Conservation (phyloP, 2,329 filamentous ascomycete species). For the Phialophora expanda region DNA sequence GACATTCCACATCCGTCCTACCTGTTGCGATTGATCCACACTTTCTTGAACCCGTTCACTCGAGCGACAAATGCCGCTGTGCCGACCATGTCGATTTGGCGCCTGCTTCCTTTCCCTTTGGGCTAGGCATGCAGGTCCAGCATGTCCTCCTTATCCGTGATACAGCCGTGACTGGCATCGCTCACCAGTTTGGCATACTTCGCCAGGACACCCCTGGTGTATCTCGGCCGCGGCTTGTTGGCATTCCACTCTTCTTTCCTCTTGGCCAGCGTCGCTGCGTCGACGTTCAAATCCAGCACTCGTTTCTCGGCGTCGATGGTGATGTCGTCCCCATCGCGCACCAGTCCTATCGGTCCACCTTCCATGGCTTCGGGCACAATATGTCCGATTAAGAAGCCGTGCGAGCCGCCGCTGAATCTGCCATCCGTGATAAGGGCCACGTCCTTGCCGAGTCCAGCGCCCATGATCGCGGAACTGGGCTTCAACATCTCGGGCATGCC, state of each 20-base stretch:
- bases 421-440: conserved; percentile 76
- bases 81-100: no score
- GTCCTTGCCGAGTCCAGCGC: conserved; percentile 70
- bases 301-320: conserved; percentile 80
- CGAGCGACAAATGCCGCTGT: no score
- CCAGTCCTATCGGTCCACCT: conserved; percentile 81
- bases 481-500: conserved; percentile 80
- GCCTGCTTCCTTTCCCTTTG: background rate
- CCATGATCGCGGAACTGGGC: conserved; percentile 74
- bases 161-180: conserved; percentile 56
- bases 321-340: conserved; percentile 79
- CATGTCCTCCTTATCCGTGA: conserved; percentile 48
- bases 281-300: conserved; percentile 68
- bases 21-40: no score
- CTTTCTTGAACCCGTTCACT: no score
- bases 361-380: conserved; percentile 86
- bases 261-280: conserved; percentile 66
- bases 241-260: conserved; percentile 66
- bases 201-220: conserved; percentile 68
- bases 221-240: conserved; percentile 61
- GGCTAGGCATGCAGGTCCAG: conserved; percentile 26
- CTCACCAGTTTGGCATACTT: conserved; percentile 67
- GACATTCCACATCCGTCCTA: no score
- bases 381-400: conserved; percentile 87
- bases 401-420: conserved; percentile 78